Base-by-base conservation (phyloP, 352 stramenopile species). In the Thalassiosira exigua region DNA sequence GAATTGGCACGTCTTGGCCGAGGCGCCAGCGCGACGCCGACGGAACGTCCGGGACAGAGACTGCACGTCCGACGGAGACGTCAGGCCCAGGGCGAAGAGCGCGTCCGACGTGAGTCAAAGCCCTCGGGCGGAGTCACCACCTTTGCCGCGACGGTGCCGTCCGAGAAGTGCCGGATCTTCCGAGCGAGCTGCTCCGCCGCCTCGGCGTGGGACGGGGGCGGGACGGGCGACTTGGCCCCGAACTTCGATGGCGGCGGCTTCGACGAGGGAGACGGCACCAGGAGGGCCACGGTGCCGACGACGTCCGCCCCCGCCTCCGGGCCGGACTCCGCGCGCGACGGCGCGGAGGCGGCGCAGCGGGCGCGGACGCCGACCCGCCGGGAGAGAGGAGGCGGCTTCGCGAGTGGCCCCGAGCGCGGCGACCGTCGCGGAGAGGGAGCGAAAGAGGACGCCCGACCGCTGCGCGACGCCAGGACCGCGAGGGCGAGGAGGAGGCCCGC, bases 131-230 rank as follows among this genome's bases (percentile, higher is more conserved):
- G 39, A 41, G 42, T 32, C 0, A 88, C 52, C 21, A 90, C 74
- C n/a, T 67, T 62, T 21, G 78, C 61, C 27, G 61, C 53, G 21
- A 92, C 59, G n/a, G 30, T 39, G 19, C 73, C 81, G 64, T 90
- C 81, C 26, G 86, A 88, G 58, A 92, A 90, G 52, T 81, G 86
- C 21, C 19, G 12, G 9, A 74, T 69, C 66, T 92, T 92, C 48
- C 66, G 46, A 11, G 59, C 62, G 12, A 92, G 51, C 50, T 92
- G 86, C 44, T 79, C 27, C 17, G 80, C 81, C 9, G 76, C 81
- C 17, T 84, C 57, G 11, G 42, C 17, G 54, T 81, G 61, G 0
- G 71, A 65, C 51, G 86, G 83, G 66, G 36, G 79, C 39, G 59
- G 56, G 0, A 86, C 64, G 1, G 86, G 86, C 11, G 83, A 89